These are phyloP conservation scores for Kodamaea fungicola DNA, from an alignment of 1,139 yeast genomes.

Conservation along the genomic window DNA sequence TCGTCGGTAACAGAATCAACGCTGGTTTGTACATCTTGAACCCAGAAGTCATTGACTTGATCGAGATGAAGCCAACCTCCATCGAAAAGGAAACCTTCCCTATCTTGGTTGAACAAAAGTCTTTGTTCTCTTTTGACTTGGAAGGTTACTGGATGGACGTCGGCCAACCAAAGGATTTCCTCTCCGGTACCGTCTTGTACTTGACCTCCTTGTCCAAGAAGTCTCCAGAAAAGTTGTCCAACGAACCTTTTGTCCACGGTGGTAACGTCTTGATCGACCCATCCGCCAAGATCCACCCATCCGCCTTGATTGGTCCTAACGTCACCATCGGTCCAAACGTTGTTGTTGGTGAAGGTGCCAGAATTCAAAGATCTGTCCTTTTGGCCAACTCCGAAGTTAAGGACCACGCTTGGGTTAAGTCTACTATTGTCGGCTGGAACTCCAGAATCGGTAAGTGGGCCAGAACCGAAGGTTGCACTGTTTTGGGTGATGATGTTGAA, in stretches of 20 bases:
- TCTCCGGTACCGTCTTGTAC: constrained; percentile 93
- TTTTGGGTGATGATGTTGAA: constrained; percentile 98
- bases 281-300: constrained; percentile 86
- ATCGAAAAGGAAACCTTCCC: constrained; percentile 99
- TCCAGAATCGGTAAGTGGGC: constrained; percentile 99
- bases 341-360: constrained; percentile 95
- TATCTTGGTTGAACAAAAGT: constrained; percentile 79
- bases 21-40: constrained; percentile 96
- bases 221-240: constrained; percentile 65
- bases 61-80: constrained; percentile 97
- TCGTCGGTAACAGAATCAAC: constrained; percentile 96
- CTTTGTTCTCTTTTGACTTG: constrained; percentile 91
- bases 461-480: constrained; percentile 96
- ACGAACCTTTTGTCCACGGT: constrained; percentile 71
- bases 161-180: constrained; percentile 99
- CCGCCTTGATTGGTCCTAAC: constrained; percentile 96
- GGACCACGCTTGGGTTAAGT: constrained; percentile 97
- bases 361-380: constrained; percentile 93
- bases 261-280: constrained; percentile 97
- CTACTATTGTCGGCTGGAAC: constrained; percentile 99
- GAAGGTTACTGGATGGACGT: constrained; percentile 99
- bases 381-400: constrained; percentile 87
- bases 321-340: constrained; percentile 98
- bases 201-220: constrained; percentile 83
- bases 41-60: constrained; percentile 94